phyloP scores from a whole-genome alignment of 495 filamentous ascomycete genomes.

The Pyronema domesticum region DNA sequence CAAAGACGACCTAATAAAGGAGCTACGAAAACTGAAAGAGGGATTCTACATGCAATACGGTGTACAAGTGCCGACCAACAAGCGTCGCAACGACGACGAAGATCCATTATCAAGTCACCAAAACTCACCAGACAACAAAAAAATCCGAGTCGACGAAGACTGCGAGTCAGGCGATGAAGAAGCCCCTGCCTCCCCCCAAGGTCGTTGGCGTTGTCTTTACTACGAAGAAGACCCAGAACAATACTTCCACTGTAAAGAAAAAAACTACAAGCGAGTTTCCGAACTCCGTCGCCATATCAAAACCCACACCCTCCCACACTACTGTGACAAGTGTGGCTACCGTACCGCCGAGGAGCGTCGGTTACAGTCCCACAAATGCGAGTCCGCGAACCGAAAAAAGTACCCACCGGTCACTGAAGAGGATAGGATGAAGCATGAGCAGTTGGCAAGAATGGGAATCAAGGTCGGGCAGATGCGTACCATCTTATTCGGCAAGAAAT shows the following conservation, averaged over 20 bases:
- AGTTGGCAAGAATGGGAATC: conserved; percentile 6
- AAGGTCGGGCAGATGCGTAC: conserved; percentile 5
- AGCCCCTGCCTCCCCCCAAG: background rate
- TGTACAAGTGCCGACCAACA: background rate
- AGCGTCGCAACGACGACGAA: background rate
- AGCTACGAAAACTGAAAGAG: background rate
- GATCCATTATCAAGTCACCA: background rate
- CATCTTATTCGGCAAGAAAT: conserved; percentile 4
- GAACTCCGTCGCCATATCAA: conserved; percentile 5
- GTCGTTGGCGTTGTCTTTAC: conserved; percentile 4
- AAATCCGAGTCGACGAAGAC: background rate
- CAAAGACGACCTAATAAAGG: background rate
- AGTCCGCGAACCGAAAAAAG: conserved; percentile 1
- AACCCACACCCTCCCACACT: conserved; percentile 4
- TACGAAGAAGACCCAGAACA: conserved; percentile 2
- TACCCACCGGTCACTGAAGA: conserved; percentile 2
- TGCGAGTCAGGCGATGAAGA: background rate
- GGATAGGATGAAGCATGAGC: conserved; percentile 2
- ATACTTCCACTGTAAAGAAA: conserved; percentile 1
- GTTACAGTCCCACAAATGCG: conserved; percentile 5
- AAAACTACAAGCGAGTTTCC: conserved; percentile 5
- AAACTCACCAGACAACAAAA: conserved; percentile 1
- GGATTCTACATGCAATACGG: background rate
- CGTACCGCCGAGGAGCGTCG: conserved; percentile 5
- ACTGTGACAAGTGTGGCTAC: conserved; percentile 5